A percentile compares a stretch with the other conserved stretches of the same genome.
phyloP scores from a whole-genome alignment of 108 stramenopile genomes.

The Skeletonema marinoi region DNA sequence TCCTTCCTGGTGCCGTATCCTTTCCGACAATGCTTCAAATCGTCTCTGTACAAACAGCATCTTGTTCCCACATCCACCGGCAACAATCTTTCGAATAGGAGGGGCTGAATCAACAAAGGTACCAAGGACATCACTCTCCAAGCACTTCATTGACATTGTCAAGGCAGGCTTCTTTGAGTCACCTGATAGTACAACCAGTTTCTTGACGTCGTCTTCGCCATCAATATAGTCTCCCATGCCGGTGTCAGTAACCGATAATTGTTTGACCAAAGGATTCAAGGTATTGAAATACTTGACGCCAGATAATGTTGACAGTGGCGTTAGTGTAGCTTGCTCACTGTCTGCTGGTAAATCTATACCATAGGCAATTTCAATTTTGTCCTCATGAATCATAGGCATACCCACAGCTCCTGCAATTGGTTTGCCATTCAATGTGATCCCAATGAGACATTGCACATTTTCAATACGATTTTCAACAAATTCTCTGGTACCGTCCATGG shows the following conservation, averaged over 20 bases:
- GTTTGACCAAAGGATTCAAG: slow-evolving; percentile 12
- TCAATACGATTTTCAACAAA: slow-evolving; percentile 81
- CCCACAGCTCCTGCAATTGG: slow-evolving; percentile 77
- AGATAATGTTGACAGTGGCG: not conserved
- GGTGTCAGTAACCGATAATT: not conserved
- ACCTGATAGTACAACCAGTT: slow-evolving; percentile 29
- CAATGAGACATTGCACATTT: slow-evolving; percentile 79
- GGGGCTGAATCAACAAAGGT: not conserved
- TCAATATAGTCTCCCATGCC: not conserved
- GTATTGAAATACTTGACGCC: slow-evolving; percentile 23
- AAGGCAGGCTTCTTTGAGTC: slow-evolving; percentile 47
- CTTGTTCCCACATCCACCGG: slow-evolving; percentile 48
- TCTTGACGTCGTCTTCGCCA: slow-evolving; percentile 17
- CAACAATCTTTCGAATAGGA: slow-evolving; percentile 33
- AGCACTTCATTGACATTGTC: slow-evolving; percentile 37
- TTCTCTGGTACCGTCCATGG: slow-evolving; percentile 85
- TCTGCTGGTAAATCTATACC: not conserved
- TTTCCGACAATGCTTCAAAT: slow-evolving; percentile 9
- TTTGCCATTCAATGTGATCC: slow-evolving; percentile 58
- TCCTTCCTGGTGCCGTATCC: not conserved
- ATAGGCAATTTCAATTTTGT: slow-evolving; percentile 38
- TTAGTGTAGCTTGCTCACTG: not conserved
- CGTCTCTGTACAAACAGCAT: slow-evolving; percentile 38
- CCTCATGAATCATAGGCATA: slow-evolving; percentile 63
- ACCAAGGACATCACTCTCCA: slow-evolving; percentile 20